A percentile compares a stretch with the other conserved stretches of the same genome.
Conservation (phyloP, 2,329 filamentous ascomycete genomes). For the Exophiala bonariae region DNA sequence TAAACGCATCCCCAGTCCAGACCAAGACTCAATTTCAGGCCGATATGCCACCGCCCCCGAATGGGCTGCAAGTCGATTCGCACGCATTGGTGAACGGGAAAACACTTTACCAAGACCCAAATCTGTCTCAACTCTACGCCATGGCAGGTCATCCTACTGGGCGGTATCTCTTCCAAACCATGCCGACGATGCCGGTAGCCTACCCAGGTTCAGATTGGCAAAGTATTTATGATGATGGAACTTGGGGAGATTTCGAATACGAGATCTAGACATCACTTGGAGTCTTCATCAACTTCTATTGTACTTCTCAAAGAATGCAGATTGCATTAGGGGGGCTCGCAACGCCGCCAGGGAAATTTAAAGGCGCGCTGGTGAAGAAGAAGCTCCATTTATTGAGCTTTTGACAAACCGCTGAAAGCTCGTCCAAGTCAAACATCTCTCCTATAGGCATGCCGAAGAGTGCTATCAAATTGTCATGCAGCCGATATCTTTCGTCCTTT, state of each 20-base stretch:
- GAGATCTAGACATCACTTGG: slow-evolving; percentile 9
- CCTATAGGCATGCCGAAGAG: slow-evolving; percentile 29
- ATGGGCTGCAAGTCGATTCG: slow-evolving; percentile 1
- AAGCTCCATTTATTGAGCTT: slow-evolving; percentile 39
- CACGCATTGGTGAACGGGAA: slow-evolving; percentile 3
- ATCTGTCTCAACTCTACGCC: slow-evolving; percentile 13
- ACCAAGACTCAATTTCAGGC: slow-evolving; percentile 5
- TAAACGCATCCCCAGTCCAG: slow-evolving; percentile 15
- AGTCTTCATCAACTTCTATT: not conserved
- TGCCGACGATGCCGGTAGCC: slow-evolving; percentile 9
- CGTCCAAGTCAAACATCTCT: slow-evolving; percentile 38
- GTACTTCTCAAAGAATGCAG: slow-evolving; percentile 18
- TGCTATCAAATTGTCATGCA: slow-evolving; percentile 26
- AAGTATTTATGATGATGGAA: slow-evolving; percentile 16
- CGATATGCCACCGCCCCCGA: not conserved
- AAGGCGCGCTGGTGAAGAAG: slow-evolving; percentile 44
- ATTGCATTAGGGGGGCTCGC: slow-evolving; percentile 35
- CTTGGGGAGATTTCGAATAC: slow-evolving; percentile 22
- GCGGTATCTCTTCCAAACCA: slow-evolving; percentile 12
- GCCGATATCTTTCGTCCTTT: slow-evolving; percentile 10
- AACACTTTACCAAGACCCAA: slow-evolving; percentile 16
- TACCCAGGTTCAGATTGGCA: slow-evolving; percentile 17
- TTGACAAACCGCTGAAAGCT: slow-evolving; percentile 35
- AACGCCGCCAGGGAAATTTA: slow-evolving; percentile 42
- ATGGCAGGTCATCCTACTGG: slow-evolving; percentile 9